Evolutionary conservation across 441 rosid genomes (phyloP), one percentile per base, ranked within the genome.

Genomic region (Lepidium campestre): DNA sequence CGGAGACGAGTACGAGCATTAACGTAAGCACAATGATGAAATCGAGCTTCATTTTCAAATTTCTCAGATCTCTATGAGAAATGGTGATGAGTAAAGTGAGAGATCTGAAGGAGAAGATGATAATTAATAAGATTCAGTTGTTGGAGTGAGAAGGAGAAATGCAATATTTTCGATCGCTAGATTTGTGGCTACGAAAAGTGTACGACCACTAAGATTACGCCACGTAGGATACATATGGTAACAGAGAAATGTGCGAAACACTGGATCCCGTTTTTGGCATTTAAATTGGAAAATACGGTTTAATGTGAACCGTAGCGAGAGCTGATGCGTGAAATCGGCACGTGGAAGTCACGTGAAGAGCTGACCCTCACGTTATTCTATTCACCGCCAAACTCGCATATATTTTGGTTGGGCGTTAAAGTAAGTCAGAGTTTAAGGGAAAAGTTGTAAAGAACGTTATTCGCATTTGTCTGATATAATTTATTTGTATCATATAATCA

Each of bases 181-280:
- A 67, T 67, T 73, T 67, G 69, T 60, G 77, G 54, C 55, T 67
- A 73, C 64, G 73, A 67, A 73, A 73, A 67, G 77, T 29, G 60
- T 67, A 15, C 10, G 57, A 67, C 60, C 48, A 29, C 48, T 35
- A 2, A 3, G 35, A 47, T 31, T 40, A 0, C 13, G 73, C 63
- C 77, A 73, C 77, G 77, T 73, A 17, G 2, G 65, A 36, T 5
- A n/a, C 7, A 31, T 54, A 67, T 9, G 18, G 10, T 1, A 23
- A 34, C 2, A 52, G 6, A 14, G 15, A 39, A 37, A 25, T 6
- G 14, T 1, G 76, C 37, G 57, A 36, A 52, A 48, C 64, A 67
- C 53, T 5, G 19, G 76, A 66, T 73, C 68, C 1, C 0, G 7
- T 15, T 34, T 34, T 34, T 34, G 9, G 12, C 2, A 10, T 42